Evolutionary conservation across 2,329 filamentous ascomycete species (phyloP).

Genomic region (Sarocladium kiliense): DNA sequence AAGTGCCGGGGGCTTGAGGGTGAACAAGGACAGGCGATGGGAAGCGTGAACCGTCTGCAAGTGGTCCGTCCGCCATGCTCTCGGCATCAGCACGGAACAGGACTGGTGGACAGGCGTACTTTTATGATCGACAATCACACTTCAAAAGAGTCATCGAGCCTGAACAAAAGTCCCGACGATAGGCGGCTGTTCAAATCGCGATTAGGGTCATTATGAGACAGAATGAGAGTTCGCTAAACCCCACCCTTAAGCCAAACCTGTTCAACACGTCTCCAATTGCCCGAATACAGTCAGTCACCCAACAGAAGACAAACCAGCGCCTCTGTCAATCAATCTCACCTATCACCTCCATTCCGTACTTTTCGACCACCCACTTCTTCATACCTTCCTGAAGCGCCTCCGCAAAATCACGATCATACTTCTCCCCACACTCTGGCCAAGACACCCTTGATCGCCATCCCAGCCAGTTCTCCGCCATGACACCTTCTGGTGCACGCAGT

Average conservation of each 20-base stretch:
- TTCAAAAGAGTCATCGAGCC: not conserved
- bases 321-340: not conserved
- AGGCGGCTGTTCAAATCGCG: no score
- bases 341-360: constrained; percentile 25
- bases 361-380: constrained; percentile 29
- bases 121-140: not conserved
- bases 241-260: not conserved
- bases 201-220: constrained; percentile 1
- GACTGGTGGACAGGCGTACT: no score
- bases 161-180: no score
- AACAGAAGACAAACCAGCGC: no score
- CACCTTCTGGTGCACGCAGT: constrained; percentile 37
- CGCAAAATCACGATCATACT: constrained; percentile 30
- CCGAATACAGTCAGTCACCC: no score
- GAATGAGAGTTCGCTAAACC: not conserved
- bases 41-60: no score
- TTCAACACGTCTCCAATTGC: no score
- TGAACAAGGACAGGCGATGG: no score
- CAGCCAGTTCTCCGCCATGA: constrained; percentile 39
- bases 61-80: no score
- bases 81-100: no score
- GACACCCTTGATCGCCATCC: constrained; percentile 36
- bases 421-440: constrained; percentile 27
- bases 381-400: constrained; percentile 31
- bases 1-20: no score